phyloP scores from a whole-genome alignment of 441 rosid species.

The Gossypium lobatum region DNA sequence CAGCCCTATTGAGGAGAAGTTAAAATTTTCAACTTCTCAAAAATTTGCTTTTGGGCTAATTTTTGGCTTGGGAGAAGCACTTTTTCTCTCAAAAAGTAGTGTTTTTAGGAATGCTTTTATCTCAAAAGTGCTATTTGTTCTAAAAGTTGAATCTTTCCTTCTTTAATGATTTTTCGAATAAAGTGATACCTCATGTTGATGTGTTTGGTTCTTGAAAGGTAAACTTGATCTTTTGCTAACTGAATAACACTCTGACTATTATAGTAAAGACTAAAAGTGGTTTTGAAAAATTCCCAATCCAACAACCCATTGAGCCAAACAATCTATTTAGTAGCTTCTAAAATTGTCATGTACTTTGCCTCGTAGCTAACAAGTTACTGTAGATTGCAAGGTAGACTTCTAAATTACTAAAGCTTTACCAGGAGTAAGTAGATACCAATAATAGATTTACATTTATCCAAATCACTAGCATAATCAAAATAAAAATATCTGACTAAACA shows the following conservation, averaged over 20 bases:
- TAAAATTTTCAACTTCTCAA: no score
- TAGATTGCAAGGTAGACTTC: background rate
- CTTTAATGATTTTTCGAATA: background rate
- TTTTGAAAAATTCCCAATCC: background rate
- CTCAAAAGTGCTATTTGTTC: no score
- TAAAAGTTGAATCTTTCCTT: background rate
- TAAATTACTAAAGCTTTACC: background rate
- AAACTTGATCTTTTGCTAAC: background rate
- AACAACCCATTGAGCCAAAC: background rate
- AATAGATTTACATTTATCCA: background rate
- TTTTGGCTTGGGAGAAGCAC: no score
- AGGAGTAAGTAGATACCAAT: background rate
- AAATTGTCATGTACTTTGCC: background rate
- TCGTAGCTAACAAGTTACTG: background rate
- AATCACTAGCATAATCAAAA: background rate
- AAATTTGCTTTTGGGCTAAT: no score
- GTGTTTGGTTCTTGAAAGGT: background rate
- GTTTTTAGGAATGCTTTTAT: no score
- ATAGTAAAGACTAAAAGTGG: background rate
- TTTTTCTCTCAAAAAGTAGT: no score
- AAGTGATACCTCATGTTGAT: background rate
- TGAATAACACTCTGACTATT: background rate
- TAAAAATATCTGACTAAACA: background rate
- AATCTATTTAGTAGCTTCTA: background rate
- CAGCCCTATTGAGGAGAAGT: background rate